A percentile compares a stretch with the other conserved stretches of the same genome.
Conservation (phyloP, 768 basidiomycete genomes). For the Lactarius vividus region DNA sequence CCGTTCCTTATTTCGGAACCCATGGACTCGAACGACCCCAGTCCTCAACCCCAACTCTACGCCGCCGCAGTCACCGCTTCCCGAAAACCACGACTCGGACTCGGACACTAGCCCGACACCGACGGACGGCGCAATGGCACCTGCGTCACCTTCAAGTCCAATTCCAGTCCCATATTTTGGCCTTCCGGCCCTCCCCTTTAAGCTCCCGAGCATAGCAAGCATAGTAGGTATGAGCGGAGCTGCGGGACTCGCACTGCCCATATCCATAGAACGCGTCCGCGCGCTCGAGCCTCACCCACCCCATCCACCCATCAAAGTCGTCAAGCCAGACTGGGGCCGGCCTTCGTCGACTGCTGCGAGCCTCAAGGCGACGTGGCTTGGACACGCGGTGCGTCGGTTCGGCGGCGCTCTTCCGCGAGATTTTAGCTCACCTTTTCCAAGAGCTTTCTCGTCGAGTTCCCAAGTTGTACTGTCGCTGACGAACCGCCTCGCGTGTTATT, state of each 20-base stretch:
- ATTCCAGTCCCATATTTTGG: neutral
- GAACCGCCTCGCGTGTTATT: constrained; percentile 38
- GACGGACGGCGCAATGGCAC: neutral
- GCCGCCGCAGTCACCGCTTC: neutral
- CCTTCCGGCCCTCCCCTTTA: neutral
- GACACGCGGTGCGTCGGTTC: constrained; percentile 36
- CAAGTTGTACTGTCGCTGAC: constrained; percentile 12
- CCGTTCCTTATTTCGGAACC: constrained; percentile 11
- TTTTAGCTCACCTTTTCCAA: constrained; percentile 11
- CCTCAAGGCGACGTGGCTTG: constrained; percentile 38
- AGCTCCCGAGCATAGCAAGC: neutral
- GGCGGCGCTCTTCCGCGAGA: neutral
- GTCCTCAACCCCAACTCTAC: neutral
- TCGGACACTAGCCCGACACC: neutral
- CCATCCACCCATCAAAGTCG: constrained; percentile 28
- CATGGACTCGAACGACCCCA: neutral
- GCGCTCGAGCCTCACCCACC: constrained; percentile 15
- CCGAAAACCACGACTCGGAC: neutral
- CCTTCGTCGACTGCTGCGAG: neutral
- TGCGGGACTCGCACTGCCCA: neutral
- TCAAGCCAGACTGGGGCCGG: constrained; percentile 32
- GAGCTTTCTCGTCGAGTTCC: constrained; percentile 35
- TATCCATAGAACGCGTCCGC: constrained; percentile 28
- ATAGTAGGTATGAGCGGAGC: neutral
- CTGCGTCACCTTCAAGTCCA: neutral